phyloP scores from a whole-genome alignment of 164 flowering plant genomes.

The Magnolia officinalis region DNA sequence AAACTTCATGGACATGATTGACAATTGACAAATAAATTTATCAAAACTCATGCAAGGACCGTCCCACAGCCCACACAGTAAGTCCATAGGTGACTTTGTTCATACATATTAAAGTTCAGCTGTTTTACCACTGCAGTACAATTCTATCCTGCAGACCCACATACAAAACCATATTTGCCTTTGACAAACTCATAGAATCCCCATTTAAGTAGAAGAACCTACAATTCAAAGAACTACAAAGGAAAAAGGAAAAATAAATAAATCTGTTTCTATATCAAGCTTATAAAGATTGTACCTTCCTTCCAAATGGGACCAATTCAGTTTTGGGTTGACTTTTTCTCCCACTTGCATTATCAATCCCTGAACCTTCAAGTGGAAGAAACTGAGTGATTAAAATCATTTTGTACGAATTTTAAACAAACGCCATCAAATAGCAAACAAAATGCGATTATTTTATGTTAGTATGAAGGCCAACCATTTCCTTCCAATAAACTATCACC shows the following conservation, averaged over 20 bases:
- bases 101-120: neutral
- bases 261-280: neutral
- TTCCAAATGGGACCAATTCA: neutral
- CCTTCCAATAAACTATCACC: slow-evolving; percentile 16
- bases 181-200: neutral
- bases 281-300: slow-evolving; percentile 18
- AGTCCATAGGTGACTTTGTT: no score
- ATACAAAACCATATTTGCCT: neutral
- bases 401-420: neutral
- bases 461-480: slow-evolving; percentile 36
- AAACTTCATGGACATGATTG: no score
- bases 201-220: neutral
- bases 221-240: neutral
- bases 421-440: neutral
- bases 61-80: no score
- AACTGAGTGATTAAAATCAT: neutral
- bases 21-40: no score
- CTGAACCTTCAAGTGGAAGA: slow-evolving; percentile 5
- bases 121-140: neutral
- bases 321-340: slow-evolving; percentile 5
- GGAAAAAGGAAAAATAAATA: neutral
- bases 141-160: neutral
- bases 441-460: neutral
- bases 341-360: slow-evolving; percentile 4
- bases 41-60: no score